phyloP scores from a whole-genome alignment of 108 stramenopile species.

The Fistulifera pelliculosa region DNA sequence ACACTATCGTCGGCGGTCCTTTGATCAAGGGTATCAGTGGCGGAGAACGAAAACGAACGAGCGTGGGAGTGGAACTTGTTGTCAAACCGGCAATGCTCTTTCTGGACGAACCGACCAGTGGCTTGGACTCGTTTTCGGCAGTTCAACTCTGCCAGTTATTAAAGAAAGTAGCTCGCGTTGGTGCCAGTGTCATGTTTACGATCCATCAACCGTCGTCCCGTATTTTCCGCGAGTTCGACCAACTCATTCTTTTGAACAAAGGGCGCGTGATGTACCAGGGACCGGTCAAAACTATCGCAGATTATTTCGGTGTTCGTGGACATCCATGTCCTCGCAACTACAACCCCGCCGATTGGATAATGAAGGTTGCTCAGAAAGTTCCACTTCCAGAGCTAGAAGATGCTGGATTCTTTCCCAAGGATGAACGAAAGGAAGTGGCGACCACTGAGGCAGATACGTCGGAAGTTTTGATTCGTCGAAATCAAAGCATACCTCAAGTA shows the following conservation, averaged over 20 bases:
- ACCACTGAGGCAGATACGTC: too few relatives aligned
- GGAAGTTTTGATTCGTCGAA: slow-evolving; percentile 6
- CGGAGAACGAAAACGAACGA: slow-evolving; percentile 49
- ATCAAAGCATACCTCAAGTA: slow-evolving; percentile 2
- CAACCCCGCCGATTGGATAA: slow-evolving; percentile 62
- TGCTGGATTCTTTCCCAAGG: slow-evolving; percentile 26
- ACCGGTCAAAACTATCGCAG: slow-evolving; percentile 8
- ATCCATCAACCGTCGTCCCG: slow-evolving; percentile 75
- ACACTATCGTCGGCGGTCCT: slow-evolving; percentile 59
- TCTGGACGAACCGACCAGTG: slow-evolving; percentile 68
- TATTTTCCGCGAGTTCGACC: slow-evolving; percentile 52
- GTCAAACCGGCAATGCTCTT: slow-evolving; percentile 44
- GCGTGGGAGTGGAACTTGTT: slow-evolving; percentile 59
- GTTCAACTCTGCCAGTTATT: slow-evolving; percentile 43
- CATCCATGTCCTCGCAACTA: slow-evolving; percentile 52
- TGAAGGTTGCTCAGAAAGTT: slow-evolving; percentile 43
- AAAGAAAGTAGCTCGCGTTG: slow-evolving; percentile 41
- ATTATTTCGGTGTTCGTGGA: slow-evolving; percentile 14
- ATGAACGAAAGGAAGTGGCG: slow-evolving; percentile 11
- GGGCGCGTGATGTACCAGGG: slow-evolving; percentile 51
- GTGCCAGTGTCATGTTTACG: slow-evolving; percentile 49
- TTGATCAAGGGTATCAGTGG: slow-evolving; percentile 50
- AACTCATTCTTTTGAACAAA: slow-evolving; percentile 42
- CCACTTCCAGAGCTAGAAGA: slow-evolving; percentile 20
- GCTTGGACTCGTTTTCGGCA: slow-evolving; percentile 55